A percentile compares a stretch with the other conserved stretches of the same genome.
Conservation (phyloP, 352 stramenopile genomes). For the Phytophthora pinifolia region DNA sequence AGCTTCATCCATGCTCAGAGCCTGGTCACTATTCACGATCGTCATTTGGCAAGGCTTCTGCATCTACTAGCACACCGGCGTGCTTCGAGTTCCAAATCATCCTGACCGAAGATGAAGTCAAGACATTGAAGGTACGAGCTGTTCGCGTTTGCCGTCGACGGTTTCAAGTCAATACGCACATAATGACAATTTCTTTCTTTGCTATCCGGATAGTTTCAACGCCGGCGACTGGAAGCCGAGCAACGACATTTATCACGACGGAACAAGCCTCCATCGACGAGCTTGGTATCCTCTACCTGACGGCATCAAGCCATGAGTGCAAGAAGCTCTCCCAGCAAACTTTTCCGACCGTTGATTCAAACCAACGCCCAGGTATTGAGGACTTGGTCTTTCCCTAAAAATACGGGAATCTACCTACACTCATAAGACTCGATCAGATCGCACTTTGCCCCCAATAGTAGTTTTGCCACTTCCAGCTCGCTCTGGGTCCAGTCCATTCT, state of each 20-base stretch:
- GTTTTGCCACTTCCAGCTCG: background rate
- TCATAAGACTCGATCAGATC: constrained; percentile 10
- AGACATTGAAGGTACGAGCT: constrained; percentile 48
- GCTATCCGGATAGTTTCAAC: constrained; percentile 40
- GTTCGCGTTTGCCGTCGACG: background rate
- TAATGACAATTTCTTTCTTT: background rate
- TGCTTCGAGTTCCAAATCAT: constrained; percentile 62
- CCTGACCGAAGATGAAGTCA: constrained; percentile 58
- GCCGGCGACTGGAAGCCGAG: constrained; percentile 52
- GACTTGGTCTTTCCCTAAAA: constrained; percentile 18
- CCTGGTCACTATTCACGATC: constrained; percentile 55
- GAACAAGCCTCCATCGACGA: constrained; percentile 10
- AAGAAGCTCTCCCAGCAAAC: background rate
- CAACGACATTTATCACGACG: constrained; percentile 51
- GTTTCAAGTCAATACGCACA: background rate
- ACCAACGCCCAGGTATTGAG: constrained; percentile 13
- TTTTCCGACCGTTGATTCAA: constrained; percentile 23
- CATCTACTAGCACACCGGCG: background rate
- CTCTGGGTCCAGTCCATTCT: constrained; percentile 5
- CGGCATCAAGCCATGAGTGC: background rate
- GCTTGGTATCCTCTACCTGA: constrained; percentile 4
- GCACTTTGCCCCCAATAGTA: constrained; percentile 5
- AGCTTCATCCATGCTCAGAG: constrained; percentile 44
- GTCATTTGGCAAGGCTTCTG: constrained; percentile 26
- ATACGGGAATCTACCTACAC: constrained; percentile 13